Conservation (phyloP, 2,329 filamentous ascomycete genomes). For the Penicillium sp. region DNA sequence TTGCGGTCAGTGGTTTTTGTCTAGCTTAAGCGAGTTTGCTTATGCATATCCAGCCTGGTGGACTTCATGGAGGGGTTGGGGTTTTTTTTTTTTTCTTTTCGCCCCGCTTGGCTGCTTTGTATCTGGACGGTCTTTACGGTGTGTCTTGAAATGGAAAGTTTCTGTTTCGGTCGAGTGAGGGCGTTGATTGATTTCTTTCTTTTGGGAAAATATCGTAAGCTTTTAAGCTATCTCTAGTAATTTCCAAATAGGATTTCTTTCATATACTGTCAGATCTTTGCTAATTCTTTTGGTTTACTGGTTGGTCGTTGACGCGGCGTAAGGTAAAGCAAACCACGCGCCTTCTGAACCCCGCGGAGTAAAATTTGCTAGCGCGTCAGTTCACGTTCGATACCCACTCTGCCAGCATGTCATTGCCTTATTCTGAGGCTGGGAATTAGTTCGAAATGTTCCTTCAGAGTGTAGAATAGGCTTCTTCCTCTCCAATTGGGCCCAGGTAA, state of each 20-base stretch:
- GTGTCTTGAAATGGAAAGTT: constrained; percentile 6
- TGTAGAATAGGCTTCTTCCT: too few relatives aligned
- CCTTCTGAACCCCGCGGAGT: constrained; percentile 5
- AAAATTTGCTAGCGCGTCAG: constrained; percentile 10
- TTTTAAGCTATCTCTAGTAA: too few relatives aligned
- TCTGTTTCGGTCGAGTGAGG: neutral
- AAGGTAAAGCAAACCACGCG: constrained; percentile 8
- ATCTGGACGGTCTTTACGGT: constrained; percentile 12
- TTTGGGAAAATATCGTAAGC: too few relatives aligned
- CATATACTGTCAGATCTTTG: too few relatives aligned
- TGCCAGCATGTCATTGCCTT: neutral
- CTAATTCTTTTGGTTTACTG: too few relatives aligned
- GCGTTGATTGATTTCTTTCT: neutral
- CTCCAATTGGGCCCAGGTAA: too few relatives aligned
- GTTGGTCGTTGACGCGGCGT: constrained; percentile 1
- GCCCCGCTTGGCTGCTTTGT: constrained; percentile 7
- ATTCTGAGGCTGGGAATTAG: constrained; percentile 1
- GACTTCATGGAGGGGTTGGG: neutral
- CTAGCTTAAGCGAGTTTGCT: constrained; percentile 18
- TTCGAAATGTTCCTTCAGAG: neutral
- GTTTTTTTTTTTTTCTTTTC: neutral
- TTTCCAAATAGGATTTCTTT: too few relatives aligned
- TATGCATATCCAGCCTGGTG: neutral
- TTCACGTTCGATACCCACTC: constrained; percentile 4
- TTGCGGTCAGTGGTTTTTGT: neutral